These are phyloP conservation scores for Tolypocladium amazonense DNA, from an alignment of 2,329 filamentous ascomycete genomes.

Conservation along the genomic window DNA sequence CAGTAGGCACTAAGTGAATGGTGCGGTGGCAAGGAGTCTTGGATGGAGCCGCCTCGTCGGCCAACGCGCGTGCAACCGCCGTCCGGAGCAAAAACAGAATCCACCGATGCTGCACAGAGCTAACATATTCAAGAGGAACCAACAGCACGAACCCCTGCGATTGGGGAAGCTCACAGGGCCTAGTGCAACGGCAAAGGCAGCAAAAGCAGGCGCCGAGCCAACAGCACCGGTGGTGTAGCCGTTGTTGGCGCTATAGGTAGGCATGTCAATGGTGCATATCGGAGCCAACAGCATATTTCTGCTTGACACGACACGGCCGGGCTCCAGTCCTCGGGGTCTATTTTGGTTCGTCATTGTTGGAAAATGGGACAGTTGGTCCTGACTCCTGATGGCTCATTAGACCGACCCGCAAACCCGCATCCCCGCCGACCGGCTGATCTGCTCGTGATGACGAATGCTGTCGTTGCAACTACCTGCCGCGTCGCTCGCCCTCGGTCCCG, in stretches of 20 bases:
- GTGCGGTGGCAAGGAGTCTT: not conserved
- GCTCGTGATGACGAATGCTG: not conserved
- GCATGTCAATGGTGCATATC: not conserved
- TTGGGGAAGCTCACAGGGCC: not conserved
- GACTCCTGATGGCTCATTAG: not conserved
- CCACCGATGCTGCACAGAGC: not conserved
- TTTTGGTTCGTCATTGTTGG: not conserved
- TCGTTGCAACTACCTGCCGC: not conserved
- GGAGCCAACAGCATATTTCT: not conserved
- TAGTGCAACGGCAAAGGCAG: not conserved
- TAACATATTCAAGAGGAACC: not conserved
- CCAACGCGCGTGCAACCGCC: not conserved
- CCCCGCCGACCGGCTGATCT: not conserved
- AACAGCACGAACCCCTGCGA: not conserved
- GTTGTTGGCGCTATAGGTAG: not conserved
- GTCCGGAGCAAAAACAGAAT: not conserved
- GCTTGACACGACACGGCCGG: not conserved
- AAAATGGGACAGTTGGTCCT: not conserved
- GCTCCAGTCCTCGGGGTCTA: not conserved
- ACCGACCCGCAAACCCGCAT: not conserved
- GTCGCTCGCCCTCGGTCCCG: not conserved
- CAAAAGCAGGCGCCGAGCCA: not conserved
- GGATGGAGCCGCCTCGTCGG: not conserved
- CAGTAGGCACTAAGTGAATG: not conserved
- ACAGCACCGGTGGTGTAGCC: not conserved